These are phyloP conservation scores for Paraphaeosphaeria minitans DNA, from an alignment of 2,329 filamentous ascomycete genomes.

Conservation along the genomic window DNA sequence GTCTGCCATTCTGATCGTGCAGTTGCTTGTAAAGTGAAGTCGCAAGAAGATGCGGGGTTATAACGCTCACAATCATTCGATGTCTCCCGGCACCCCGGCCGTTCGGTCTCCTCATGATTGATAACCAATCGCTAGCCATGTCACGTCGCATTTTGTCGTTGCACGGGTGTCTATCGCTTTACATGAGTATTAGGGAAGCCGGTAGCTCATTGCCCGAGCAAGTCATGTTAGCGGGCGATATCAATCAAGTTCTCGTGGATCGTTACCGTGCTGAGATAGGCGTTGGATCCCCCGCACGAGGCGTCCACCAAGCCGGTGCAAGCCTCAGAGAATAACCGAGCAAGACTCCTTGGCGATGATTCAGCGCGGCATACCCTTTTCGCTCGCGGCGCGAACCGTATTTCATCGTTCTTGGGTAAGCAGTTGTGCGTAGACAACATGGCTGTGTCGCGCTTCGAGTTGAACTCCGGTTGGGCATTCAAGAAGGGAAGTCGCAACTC, in stretches of 20 bases:
- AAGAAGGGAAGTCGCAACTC: constrained; percentile 23
- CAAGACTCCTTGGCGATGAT: constrained; percentile 13
- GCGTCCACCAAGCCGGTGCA: constrained; percentile 4
- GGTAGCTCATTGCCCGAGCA: constrained; percentile 14
- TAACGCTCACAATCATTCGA: background rate
- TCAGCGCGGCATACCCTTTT: constrained; percentile 16
- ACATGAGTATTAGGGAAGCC: constrained; percentile 4
- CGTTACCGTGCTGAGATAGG: constrained; percentile 15
- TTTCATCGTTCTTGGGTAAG: background rate
- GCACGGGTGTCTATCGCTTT: constrained; percentile 5
- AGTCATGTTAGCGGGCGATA: constrained; percentile 6
- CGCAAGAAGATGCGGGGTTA: background rate
- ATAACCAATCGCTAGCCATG: constrained; percentile 17
- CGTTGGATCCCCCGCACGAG: constrained; percentile 19
- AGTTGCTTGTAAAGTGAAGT: constrained; percentile 13
- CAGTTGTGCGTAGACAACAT: constrained; percentile 5
- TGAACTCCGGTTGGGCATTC: constrained; percentile 24
- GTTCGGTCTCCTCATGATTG: constrained; percentile 5
- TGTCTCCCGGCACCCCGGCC: background rate
- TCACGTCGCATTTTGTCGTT: constrained; percentile 25
- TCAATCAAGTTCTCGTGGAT: constrained; percentile 16
- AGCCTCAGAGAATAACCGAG: constrained; percentile 11
- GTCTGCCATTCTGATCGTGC: constrained; percentile 12
- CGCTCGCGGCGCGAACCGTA: background rate
- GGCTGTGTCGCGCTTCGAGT: constrained; percentile 3